These are phyloP conservation scores for Herpotrichia juniperi DNA, from an alignment of 2,329 filamentous ascomycete genomes.

Conservation along the genomic window DNA sequence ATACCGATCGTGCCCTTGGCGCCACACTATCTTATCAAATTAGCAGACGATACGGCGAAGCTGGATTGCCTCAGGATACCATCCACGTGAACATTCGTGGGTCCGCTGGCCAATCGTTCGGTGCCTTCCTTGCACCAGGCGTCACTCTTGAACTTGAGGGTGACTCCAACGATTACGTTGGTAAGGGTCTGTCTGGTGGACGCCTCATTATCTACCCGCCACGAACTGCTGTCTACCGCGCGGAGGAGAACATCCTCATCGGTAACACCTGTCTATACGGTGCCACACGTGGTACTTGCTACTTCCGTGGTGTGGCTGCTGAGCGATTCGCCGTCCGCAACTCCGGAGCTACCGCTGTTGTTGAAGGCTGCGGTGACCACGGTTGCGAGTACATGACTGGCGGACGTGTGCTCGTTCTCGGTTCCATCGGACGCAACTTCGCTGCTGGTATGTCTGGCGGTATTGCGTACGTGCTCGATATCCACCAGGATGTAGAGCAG, in stretches of 20 bases:
- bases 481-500: conserved; percentile 84
- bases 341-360: conserved; percentile 93
- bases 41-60: conserved; percentile 88
- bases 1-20: conserved; percentile 92
- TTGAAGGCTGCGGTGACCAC: conserved; percentile 95
- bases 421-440: conserved; percentile 92
- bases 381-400: conserved; percentile 99
- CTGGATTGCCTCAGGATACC: conserved; percentile 87
- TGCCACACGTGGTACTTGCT: conserved; percentile 87
- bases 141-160: conserved; percentile 94
- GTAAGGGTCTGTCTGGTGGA: conserved; percentile 92
- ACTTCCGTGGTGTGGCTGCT: conserved; percentile 95
- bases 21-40: conserved; percentile 96
- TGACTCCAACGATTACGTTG: conserved; percentile 95
- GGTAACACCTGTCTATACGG: conserved; percentile 96
- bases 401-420: conserved; percentile 85
- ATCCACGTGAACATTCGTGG: conserved; percentile 97
- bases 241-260: conserved; percentile 92
- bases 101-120: conserved; percentile 95
- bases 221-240: conserved; percentile 88
- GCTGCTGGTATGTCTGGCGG: conserved; percentile 98
- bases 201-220: conserved; percentile 93
- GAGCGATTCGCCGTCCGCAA: conserved; percentile 97
- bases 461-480: conserved; percentile 93
- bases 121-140: conserved; percentile 90